Conservation (phyloP, 2,329 filamentous ascomycete genomes). For the Aspergillus sergii region DNA sequence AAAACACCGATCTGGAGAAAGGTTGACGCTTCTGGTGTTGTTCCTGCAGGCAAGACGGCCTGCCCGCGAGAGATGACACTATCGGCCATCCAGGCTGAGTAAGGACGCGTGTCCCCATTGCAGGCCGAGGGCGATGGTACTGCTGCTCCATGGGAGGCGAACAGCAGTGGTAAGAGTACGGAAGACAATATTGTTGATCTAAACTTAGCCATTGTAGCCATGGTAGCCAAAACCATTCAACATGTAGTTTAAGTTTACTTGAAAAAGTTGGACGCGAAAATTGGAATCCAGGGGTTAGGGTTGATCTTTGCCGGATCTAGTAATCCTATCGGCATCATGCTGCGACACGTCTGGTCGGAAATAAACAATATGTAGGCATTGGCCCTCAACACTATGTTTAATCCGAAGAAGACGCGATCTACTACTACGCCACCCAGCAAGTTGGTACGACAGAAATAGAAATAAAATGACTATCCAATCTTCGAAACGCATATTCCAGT, state of each 20-base stretch:
- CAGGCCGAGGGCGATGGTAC: background rate
- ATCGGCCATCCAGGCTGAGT: slow-evolving; percentile 31
- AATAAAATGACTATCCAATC: no score
- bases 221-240: background rate
- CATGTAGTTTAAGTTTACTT: background rate
- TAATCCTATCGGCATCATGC: background rate
- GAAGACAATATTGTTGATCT: background rate
- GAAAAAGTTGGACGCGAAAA: background rate
- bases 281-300: background rate
- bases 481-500: no score
- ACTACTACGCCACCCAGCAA: no score
- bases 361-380: background rate
- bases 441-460: no score
- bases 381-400: fast-evolving
- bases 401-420: no score
- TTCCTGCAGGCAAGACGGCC: slow-evolving; percentile 16
- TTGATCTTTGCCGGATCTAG: background rate
- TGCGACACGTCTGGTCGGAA: no score
- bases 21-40: slow-evolving; percentile 10
- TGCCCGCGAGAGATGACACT: slow-evolving; percentile 29
- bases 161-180: background rate
- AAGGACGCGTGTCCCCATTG: slow-evolving; percentile 15
- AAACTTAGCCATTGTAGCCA: background rate
- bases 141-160: background rate
- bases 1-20: slow-evolving; percentile 28